A percentile compares a stretch with the other conserved stretches of the same genome.
These are phyloP conservation scores for Pythium chondricola DNA, from an alignment of 352 stramenopile species.

Conservation along the genomic window DNA sequence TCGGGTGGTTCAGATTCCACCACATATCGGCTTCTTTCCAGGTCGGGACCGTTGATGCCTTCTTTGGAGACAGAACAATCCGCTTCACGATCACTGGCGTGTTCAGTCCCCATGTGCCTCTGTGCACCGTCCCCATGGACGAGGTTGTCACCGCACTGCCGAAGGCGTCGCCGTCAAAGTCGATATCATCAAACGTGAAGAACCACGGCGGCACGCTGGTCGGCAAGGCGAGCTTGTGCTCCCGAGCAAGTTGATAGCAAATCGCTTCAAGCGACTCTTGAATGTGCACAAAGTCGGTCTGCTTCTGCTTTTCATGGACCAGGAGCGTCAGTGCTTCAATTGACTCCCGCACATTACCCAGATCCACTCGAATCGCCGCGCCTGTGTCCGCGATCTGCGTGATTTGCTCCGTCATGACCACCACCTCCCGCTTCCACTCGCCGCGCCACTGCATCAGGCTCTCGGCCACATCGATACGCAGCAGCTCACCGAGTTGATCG, in stretches of 20 bases:
- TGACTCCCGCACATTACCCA: not conserved
- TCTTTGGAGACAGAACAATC: slow-evolving; percentile 5
- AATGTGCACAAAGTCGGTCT: not conserved
- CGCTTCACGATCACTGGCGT: slow-evolving; percentile 19
- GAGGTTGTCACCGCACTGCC: no score
- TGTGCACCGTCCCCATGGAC: slow-evolving; percentile 13
- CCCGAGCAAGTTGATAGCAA: slow-evolving; percentile 11
- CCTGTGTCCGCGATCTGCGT: slow-evolving; percentile 4
- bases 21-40: slow-evolving; percentile 26
- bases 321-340: slow-evolving; percentile 11
- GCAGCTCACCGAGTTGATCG: slow-evolving; percentile 10
- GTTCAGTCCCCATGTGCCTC: slow-evolving; percentile 4
- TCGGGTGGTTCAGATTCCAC: slow-evolving; percentile 28
- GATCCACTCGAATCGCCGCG: slow-evolving; percentile 4
- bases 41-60: not conserved
- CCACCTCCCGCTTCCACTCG: slow-evolving; percentile 11
- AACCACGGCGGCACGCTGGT: slow-evolving; percentile 17
- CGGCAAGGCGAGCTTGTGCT: slow-evolving; percentile 11
- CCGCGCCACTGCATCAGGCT: slow-evolving; percentile 4
- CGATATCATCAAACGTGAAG: slow-evolving; percentile 19
- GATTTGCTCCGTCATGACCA: slow-evolving; percentile 7
- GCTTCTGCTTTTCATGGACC: slow-evolving; percentile 5
- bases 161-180: slow-evolving; percentile 5
- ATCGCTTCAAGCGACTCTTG: slow-evolving; percentile 10
- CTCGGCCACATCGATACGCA: slow-evolving; percentile 7